Percentiles rank a stretch among this genome's conserved stretches.
These are phyloP conservation scores for Exophiala calicioides DNA, from an alignment of 2,329 filamentous ascomycete genomes.

Conservation along the genomic window DNA sequence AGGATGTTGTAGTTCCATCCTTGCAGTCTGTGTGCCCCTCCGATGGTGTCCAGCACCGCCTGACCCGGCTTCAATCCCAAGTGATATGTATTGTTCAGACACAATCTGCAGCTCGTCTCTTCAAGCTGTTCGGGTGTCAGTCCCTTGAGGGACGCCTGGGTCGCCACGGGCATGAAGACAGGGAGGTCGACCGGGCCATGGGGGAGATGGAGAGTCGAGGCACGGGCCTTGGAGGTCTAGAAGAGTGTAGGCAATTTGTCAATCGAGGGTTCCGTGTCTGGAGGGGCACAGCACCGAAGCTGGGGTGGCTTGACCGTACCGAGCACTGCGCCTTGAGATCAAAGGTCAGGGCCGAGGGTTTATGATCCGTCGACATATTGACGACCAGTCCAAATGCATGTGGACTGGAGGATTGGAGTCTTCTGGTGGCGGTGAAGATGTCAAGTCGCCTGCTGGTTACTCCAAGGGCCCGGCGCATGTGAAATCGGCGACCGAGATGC, in stretches of 20 bases:
- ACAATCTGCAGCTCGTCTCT: conserved; percentile 83
- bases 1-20: conserved; percentile 95
- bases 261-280: conserved; percentile 4
- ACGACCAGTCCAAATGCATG: conserved; percentile 24
- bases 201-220: conserved; percentile 81
- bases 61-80: conserved; percentile 93
- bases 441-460: conserved; percentile 20
- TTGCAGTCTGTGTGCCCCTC: conserved; percentile 91
- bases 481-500: conserved; percentile 18
- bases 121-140: conserved; percentile 90
- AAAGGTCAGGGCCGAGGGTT: conserved; percentile 68
- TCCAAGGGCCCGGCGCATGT: conserved; percentile 21
- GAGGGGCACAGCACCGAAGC: not conserved
- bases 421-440: conserved; percentile 25
- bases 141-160: conserved; percentile 92
- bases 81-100: conserved; percentile 98
- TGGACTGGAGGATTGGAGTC: conserved; percentile 9
- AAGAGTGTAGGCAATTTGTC: conserved; percentile 16
- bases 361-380: conserved; percentile 27
- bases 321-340: conserved; percentile 78
- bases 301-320: conserved; percentile 56
- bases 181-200: conserved; percentile 90
- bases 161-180: conserved; percentile 98
- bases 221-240: conserved; percentile 90
- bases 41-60: conserved; percentile 79